phyloP scores from a whole-genome alignment of 2,329 filamentous ascomycete species.

The Aspergillus unguis region DNA sequence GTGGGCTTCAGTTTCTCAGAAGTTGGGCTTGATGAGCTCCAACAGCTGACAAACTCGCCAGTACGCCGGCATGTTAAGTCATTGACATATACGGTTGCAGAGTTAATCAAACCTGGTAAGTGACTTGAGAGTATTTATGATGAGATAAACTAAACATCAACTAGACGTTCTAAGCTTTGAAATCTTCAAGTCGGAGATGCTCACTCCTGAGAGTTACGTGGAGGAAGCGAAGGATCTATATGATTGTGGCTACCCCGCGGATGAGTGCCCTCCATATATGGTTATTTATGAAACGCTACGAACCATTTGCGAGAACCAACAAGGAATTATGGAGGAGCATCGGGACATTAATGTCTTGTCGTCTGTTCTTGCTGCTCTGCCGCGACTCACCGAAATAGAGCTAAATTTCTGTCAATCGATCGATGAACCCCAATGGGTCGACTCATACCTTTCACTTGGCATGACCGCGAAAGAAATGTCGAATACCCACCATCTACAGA shows the following conservation, averaged over 20 bases:
- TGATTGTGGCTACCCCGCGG: slow-evolving; percentile 1
- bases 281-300: slow-evolving; percentile 3
- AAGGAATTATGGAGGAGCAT: background rate
- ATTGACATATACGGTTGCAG: background rate
- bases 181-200: slow-evolving; percentile 1
- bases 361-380: background rate
- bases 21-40: background rate
- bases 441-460: slow-evolving; percentile 3
- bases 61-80: background rate
- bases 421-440: slow-evolving; percentile 1
- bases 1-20: background rate
- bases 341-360: background rate
- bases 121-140: slow-evolving; percentile 1
- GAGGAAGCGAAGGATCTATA: slow-evolving; percentile 1
- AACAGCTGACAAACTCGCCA: background rate
- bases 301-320: slow-evolving; percentile 2
- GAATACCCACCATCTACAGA: background rate
- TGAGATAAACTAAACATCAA: background rate
- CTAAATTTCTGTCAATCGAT: background rate
- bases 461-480: slow-evolving; percentile 1
- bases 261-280: slow-evolving; percentile 1
- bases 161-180: slow-evolving; percentile 2
- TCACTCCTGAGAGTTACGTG: background rate
- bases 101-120: slow-evolving; percentile 2
- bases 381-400: background rate